Percentiles rank a stretch among this genome's conserved stretches.
Conservation (phyloP, 2,329 filamentous ascomycete species). For the Xylaria hypoxylon region DNA sequence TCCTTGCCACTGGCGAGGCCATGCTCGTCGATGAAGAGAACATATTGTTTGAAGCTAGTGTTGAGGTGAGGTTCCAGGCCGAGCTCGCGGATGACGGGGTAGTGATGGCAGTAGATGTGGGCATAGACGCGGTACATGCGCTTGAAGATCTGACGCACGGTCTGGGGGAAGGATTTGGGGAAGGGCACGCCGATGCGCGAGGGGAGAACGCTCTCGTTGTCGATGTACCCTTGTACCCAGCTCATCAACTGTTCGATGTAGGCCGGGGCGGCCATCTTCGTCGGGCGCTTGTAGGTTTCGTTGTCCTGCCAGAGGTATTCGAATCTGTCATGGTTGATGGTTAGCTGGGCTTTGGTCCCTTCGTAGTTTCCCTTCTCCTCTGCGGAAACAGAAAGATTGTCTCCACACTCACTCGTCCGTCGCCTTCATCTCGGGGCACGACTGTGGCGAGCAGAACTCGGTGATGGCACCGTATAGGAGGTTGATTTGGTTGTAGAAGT, state of each 20-base stretch:
- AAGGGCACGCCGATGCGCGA: slow-evolving; percentile 95
- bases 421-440: slow-evolving; percentile 99
- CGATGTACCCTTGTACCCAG: slow-evolving; percentile 95
- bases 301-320: slow-evolving; percentile 99
- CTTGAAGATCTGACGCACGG: slow-evolving; percentile 97
- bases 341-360: background rate
- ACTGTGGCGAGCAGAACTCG: slow-evolving; percentile 97
- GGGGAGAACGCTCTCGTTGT: slow-evolving; percentile 96
- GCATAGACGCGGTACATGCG: slow-evolving; percentile 98
- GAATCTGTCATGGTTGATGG: slow-evolving; percentile 68
- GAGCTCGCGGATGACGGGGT: slow-evolving; percentile 93
- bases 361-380: background rate
- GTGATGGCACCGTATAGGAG: slow-evolving; percentile 98
- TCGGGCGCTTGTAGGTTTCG: slow-evolving; percentile 93
- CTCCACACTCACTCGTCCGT: slow-evolving; percentile 97
- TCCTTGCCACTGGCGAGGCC: slow-evolving; percentile 91
- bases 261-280: slow-evolving; percentile 96
- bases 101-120: slow-evolving; percentile 99
- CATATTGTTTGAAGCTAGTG: slow-evolving; percentile 99
- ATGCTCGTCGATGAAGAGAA: slow-evolving; percentile 98
- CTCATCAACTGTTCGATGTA: slow-evolving; percentile 98
- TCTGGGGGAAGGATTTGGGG: slow-evolving; percentile 87
- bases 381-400: no score
- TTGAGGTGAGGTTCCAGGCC: slow-evolving; percentile 97
- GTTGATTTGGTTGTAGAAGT: slow-evolving; percentile 99